Conservation (phyloP, 805 yeast species). For the Saccharomycopsis schoenii region DNA sequence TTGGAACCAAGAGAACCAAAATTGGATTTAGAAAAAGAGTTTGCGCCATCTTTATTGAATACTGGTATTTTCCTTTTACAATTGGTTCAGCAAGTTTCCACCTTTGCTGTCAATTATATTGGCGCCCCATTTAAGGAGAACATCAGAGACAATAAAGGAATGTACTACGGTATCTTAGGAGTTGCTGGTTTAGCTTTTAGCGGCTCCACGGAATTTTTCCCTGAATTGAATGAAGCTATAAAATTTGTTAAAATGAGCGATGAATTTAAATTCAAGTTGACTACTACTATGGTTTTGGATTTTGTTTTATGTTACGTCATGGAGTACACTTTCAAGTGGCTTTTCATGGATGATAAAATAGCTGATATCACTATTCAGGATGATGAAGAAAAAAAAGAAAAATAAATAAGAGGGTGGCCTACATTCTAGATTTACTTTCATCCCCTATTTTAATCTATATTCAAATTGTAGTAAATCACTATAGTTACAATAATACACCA, state of each 20-base stretch:
- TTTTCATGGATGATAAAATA: conserved; percentile 85
- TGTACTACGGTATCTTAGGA: conserved; percentile 91
- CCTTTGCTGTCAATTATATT: conserved; percentile 95
- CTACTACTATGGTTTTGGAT: conserved; percentile 64
- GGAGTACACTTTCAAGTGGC: conserved; percentile 71
- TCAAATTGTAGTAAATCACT: not conserved
- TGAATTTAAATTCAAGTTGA: conserved; percentile 67
- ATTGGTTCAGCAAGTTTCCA: conserved; percentile 92
- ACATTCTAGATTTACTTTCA: not conserved
- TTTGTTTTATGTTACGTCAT: conserved; percentile 65
- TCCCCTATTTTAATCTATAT: not conserved
- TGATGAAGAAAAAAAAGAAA: not conserved
- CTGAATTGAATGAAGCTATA: conserved; percentile 88
- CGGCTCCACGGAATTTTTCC: conserved; percentile 90
- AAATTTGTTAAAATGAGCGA: conserved; percentile 79
- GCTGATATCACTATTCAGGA: conserved; percentile 65
- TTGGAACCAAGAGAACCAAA: conserved; percentile 90
- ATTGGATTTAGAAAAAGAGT: conserved; percentile 81
- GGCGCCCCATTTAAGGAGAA: conserved; percentile 95
- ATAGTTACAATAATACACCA: not conserved
- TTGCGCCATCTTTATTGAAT: conserved; percentile 82
- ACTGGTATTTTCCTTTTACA: conserved; percentile 94
- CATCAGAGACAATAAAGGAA: conserved; percentile 83
- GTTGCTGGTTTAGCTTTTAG: conserved; percentile 82
- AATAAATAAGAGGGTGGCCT: not conserved